Conservation (phyloP, 73 alveolate genomes). For the Paramecium pentaurelia region DNA sequence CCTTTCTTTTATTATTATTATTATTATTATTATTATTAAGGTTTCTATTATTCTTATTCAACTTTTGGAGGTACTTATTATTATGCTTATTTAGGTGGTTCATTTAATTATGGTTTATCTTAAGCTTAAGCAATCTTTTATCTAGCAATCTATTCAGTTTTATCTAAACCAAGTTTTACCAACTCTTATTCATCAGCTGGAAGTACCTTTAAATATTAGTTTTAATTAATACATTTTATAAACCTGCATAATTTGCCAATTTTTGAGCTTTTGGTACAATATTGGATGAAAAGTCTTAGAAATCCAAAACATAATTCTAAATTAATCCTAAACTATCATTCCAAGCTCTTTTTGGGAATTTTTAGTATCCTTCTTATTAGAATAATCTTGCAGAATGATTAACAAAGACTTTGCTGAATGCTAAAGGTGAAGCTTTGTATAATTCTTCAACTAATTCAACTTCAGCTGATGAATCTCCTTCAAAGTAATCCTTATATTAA, state of each 20-base stretch:
- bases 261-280: conserved; percentile 52
- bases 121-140: background rate
- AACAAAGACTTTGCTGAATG: conserved; percentile 8
- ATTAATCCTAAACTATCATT: conserved; percentile 48
- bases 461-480: conserved; percentile 77
- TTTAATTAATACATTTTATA: conserved; percentile 58
- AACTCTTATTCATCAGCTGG: conserved; percentile 18
- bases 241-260: conserved; percentile 90
- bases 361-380: conserved; percentile 31
- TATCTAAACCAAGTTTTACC: background rate
- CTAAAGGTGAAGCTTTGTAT: conserved; percentile 33
- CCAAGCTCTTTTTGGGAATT: conserved; percentile 59
- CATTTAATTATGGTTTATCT: background rate
- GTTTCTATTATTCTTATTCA: background rate
- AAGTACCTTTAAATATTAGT: background rate
- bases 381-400: conserved; percentile 10
- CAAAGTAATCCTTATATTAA: conserved; percentile 80
- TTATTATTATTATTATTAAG: background rate
- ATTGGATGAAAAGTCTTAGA: conserved; percentile 31
- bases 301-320: conserved; percentile 41
- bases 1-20: background rate
- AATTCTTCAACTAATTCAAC: conserved; percentile 47
- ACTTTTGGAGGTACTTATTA: background rate
- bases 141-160: background rate
- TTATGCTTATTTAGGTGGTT: background rate